A percentile compares a stretch with the other conserved stretches of the same genome.
These are phyloP conservation scores for Dictyostelium capitatum DNA, from an alignment of 78 protist genomes.

Conservation along the genomic window DNA sequence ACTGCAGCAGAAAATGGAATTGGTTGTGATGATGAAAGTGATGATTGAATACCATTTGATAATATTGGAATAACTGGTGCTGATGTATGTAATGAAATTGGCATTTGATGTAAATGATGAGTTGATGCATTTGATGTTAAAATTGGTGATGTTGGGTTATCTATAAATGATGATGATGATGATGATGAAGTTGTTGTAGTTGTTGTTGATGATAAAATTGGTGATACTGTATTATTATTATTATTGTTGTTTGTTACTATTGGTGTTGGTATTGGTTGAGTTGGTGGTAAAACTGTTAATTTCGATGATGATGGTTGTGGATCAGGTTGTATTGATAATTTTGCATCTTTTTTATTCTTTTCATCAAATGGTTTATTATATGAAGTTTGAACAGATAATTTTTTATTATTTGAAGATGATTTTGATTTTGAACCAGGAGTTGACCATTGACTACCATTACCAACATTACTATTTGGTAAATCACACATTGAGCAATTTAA, in stretches of 20 bases:
- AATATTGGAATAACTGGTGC: neutral
- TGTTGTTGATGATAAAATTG: neutral
- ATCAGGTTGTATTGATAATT: constrained; percentile 44
- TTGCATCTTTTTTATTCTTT: constrained; percentile 19
- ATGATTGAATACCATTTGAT: neutral
- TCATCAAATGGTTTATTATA: constrained; percentile 20
- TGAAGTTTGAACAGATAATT: constrained; percentile 57
- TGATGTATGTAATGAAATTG: constrained; percentile 13
- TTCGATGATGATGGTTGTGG: neutral
- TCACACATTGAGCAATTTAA: constrained; percentile 39
- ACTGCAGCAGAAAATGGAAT: constrained; percentile 23
- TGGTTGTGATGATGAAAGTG: constrained; percentile 3
- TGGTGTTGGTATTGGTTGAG: neutral
- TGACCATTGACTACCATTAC: constrained; percentile 11
- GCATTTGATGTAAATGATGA: constrained; percentile 11
- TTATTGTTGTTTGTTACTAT: too few relatives aligned
- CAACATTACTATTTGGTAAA: neutral
- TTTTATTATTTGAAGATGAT: constrained; percentile 5
- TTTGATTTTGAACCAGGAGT: neutral
- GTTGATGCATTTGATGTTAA: neutral
- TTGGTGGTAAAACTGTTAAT: constrained; percentile 15
- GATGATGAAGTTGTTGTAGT: neutral
- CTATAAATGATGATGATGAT: neutral
- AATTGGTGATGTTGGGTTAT: constrained; percentile 1
- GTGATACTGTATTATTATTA: too few relatives aligned